A percentile compares a stretch with the other conserved stretches of the same genome.
phyloP scores from a whole-genome alignment of 305 asterid genomes.

The Coffea humblotiana region DNA sequence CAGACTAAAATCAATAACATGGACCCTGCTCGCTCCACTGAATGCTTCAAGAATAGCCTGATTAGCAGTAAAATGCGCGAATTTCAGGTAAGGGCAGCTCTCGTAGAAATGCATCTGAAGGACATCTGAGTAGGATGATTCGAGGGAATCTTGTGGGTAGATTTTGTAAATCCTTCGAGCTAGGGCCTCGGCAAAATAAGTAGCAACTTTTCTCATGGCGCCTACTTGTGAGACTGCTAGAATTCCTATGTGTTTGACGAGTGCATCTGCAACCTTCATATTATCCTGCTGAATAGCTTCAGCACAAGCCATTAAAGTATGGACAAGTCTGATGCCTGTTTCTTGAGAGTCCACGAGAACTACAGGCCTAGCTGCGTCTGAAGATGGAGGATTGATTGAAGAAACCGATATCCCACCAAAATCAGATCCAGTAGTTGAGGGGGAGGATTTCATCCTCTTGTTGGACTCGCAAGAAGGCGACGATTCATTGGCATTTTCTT shows the following conservation, averaged over 20 bases:
- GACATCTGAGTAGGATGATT: constrained; percentile 50
- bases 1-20: constrained; percentile 73
- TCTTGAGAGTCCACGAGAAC: constrained; percentile 72
- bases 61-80: constrained; percentile 76
- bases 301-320: constrained; percentile 82
- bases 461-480: not conserved
- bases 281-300: constrained; percentile 71
- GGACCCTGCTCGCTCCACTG: constrained; percentile 47
- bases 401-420: not conserved
- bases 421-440: constrained; percentile 29
- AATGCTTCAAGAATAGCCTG: constrained; percentile 76
- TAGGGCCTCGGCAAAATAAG: constrained; percentile 74
- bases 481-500: constrained; percentile 1
- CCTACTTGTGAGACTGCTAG: constrained; percentile 78
- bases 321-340: constrained; percentile 66
- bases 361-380: constrained; percentile 40
- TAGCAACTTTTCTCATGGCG: constrained; percentile 87
- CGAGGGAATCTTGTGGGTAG: constrained; percentile 51
- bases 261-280: constrained; percentile 58
- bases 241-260: constrained; percentile 63
- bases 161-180: constrained; percentile 69
- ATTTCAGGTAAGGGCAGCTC: constrained; percentile 64
- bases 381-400: not conserved
- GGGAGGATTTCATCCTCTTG: constrained; percentile 44
- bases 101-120: constrained; percentile 78